Percentiles rank a stretch among this genome's conserved stretches.
phyloP scores from a whole-genome alignment of 306 rosid species.

The Albizia julibrissin region DNA sequence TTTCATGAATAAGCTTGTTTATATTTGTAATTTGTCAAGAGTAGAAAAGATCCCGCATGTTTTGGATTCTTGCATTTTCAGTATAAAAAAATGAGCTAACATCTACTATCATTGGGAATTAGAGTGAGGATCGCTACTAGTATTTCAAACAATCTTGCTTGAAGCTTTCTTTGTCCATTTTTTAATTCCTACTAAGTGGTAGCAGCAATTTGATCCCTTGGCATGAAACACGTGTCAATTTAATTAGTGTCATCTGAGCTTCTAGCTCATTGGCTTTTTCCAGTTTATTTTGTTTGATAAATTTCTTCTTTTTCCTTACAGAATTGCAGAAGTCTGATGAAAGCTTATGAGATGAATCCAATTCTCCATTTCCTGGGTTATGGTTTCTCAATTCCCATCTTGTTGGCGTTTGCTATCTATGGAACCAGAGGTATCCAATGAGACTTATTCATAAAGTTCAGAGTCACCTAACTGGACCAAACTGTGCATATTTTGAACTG shows the following conservation, averaged over 20 bases:
- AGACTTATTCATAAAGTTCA: conserved; percentile 27
- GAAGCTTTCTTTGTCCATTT: background rate
- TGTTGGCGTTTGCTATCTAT: conserved; percentile 60
- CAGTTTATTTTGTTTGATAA: conserved; percentile 13
- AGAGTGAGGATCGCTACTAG: background rate
- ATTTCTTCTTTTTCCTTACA: conserved; percentile 46
- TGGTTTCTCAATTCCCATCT: conserved; percentile 61
- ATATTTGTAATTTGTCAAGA: background rate
- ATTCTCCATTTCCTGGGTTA: conserved; percentile 67
- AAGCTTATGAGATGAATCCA: conserved; percentile 94
- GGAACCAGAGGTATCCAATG: conserved; percentile 50
- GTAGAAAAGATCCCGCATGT: background rate
- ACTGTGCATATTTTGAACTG: background rate
- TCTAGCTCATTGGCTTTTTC: background rate
- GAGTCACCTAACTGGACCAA: background rate
- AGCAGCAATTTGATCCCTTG: background rate
- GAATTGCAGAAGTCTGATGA: conserved; percentile 73
- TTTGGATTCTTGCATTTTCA: background rate
- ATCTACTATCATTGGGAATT: background rate
- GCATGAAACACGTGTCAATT: conserved; percentile 1
- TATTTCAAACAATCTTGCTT: background rate
- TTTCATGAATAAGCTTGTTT: background rate
- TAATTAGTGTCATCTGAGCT: background rate
- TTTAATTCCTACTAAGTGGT: background rate
- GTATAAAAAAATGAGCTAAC: conserved; percentile 7